Percentiles rank a stretch among this genome's conserved stretches.
Evolutionary conservation across 2,329 filamentous ascomycete species (phyloP).

Genomic region (Whalleya microplaca): DNA sequence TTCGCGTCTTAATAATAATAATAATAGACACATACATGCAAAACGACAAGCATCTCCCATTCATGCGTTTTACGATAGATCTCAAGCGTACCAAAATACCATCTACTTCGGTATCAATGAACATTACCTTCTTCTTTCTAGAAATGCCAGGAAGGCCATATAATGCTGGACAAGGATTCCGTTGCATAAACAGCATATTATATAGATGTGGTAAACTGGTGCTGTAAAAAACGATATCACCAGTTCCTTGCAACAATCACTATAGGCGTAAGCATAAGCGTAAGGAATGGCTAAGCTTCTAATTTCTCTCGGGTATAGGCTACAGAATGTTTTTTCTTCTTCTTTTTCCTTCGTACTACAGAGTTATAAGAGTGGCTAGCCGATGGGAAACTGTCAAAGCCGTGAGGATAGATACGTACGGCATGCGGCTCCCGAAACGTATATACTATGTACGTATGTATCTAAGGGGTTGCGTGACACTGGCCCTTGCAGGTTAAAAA

Average conservation of each 20-base stretch:
- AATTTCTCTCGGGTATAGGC: neutral
- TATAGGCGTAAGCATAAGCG: too few species aligned
- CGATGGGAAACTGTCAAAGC: too few species aligned
- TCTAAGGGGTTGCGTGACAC: neutral
- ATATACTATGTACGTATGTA: neutral
- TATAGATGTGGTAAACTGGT: too few species aligned
- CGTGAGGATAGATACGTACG: neutral
- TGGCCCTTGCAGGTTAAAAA: conserved; percentile 8
- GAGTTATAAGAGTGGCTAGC: neutral
- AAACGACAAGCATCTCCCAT: conserved; percentile 9
- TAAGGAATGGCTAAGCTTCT: neutral
- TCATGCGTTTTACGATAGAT: conserved; percentile 17
- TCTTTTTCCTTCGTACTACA: neutral
- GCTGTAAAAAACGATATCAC: too few species aligned
- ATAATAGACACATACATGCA: conserved; percentile 3
- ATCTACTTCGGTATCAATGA: neutral
- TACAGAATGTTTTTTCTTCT: neutral
- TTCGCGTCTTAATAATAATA: neutral
- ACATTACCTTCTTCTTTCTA: neutral
- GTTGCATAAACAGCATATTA: too few species aligned
- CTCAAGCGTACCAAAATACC: neutral
- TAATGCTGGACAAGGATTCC: too few species aligned
- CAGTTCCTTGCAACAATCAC: too few species aligned
- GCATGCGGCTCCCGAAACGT: neutral
- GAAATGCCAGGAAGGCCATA: neutral